Conservation (phyloP, 768 basidiomycete species). For the Termitomyces heimii region DNA sequence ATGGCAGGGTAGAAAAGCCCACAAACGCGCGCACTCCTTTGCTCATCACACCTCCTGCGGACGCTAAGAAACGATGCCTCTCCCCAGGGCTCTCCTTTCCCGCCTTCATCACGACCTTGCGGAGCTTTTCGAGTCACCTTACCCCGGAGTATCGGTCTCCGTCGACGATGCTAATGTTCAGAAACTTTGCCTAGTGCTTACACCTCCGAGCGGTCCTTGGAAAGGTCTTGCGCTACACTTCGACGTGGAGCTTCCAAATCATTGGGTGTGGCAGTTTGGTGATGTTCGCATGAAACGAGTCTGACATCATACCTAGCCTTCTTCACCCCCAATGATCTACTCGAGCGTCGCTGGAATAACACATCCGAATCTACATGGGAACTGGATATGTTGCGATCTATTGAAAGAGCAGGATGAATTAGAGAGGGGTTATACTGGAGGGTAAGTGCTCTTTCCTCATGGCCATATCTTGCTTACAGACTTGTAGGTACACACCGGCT, state of each 20-base stretch:
- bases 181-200: slow-evolving; percentile 37
- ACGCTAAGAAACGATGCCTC: slow-evolving; percentile 3
- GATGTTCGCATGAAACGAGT: not conserved
- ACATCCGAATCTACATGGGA: slow-evolving; percentile 35
- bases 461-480: not conserved
- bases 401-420: slow-evolving; percentile 22
- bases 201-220: slow-evolving; percentile 39
- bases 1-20: slow-evolving; percentile 7
- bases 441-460: slow-evolving; percentile 15
- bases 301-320: slow-evolving; percentile 22
- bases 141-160: slow-evolving; percentile 37
- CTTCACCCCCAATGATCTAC: slow-evolving; percentile 26
- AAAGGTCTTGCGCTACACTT: slow-evolving; percentile 36
- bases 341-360: slow-evolving; percentile 29
- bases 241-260: slow-evolving; percentile 29
- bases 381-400: slow-evolving; percentile 38
- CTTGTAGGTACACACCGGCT: slow-evolving; percentile 33
- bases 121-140: slow-evolving; percentile 34
- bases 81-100: slow-evolving; percentile 22
- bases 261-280: slow-evolving; percentile 25
- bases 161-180: slow-evolving; percentile 34
- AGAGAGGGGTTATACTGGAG: slow-evolving; percentile 29
- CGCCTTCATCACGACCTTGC: slow-evolving; percentile 34
- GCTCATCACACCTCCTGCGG: not conserved
- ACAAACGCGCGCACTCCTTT: not conserved